A percentile compares a stretch with the other conserved stretches of the same genome.
Evolutionary conservation across 176 grass and related monocot species (phyloP).

Genomic region (Saccharum spontaneum): DNA sequence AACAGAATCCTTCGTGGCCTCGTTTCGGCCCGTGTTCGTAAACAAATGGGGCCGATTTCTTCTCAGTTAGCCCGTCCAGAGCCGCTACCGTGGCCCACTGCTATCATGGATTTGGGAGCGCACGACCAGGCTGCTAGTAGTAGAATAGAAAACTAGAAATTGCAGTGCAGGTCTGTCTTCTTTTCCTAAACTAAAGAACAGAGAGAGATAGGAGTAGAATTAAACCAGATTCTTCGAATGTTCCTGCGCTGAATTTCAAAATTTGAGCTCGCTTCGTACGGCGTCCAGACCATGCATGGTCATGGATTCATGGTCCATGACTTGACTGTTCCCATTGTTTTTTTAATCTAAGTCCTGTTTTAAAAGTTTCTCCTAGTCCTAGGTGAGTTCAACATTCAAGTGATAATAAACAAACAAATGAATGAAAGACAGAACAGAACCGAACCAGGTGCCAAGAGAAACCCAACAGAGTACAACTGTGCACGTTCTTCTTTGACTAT

Average conservation of each 20-base stretch:
- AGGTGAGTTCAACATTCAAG: too few species aligned
- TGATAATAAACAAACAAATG: neutral
- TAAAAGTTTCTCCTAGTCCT: too few species aligned
- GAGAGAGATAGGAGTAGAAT: neutral
- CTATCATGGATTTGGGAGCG: neutral
- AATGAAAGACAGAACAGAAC: neutral
- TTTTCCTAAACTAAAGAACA: too few species aligned
- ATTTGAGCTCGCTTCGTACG: neutral
- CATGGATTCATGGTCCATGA: neutral
- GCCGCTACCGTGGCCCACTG: neutral
- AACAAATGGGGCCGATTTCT: neutral
- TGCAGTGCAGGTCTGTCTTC: neutral
- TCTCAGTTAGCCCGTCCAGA: neutral
- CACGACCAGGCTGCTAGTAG: neutral
- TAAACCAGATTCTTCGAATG: neutral
- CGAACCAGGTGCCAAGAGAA: neutral
- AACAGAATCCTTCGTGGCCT: neutral
- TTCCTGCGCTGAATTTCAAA: conserved; percentile 11
- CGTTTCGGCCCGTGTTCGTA: neutral
- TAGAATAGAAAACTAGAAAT: neutral
- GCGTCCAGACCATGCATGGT: neutral
- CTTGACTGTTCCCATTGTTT: neutral
- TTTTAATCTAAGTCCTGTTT: too few species aligned
- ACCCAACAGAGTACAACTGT: neutral
- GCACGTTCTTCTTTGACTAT: neutral